phyloP scores from a whole-genome alignment of 2,329 filamentous ascomycete genomes.

The Colletotrichum musicola region DNA sequence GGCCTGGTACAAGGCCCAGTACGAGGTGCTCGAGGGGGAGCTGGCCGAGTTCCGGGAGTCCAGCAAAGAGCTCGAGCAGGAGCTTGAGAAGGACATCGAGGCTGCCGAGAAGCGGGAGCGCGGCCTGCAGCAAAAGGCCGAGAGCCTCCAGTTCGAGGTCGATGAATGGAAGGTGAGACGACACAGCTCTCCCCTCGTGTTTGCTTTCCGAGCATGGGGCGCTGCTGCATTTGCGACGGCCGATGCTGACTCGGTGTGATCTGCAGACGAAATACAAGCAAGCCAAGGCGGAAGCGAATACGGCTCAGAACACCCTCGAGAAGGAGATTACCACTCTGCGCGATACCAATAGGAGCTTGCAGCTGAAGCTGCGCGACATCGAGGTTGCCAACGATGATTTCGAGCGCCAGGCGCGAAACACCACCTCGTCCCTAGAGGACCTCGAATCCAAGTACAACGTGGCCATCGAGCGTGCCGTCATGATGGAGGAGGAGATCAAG shows the following conservation, averaged over 20 bases:
- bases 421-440: constrained; percentile 94
- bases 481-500: constrained; percentile 96
- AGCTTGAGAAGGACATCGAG: constrained; percentile 96
- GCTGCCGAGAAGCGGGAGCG: constrained; percentile 94
- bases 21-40: constrained; percentile 91
- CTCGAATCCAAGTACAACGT: constrained; percentile 97
- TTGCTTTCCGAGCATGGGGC: not conserved
- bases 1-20: constrained; percentile 95
- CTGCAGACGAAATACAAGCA: constrained; percentile 93
- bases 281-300: constrained; percentile 87
- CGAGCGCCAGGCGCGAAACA: constrained; percentile 95
- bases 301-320: constrained; percentile 86
- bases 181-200: not conserved
- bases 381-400: constrained; percentile 99
- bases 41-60: constrained; percentile 94
- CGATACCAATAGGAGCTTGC: constrained; percentile 84
- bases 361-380: constrained; percentile 89
- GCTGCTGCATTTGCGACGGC: not conserved
- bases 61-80: constrained; percentile 92
- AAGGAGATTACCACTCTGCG: constrained; percentile 95
- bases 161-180: constrained; percentile 90
- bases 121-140: constrained; percentile 86
- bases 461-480: constrained; percentile 88
- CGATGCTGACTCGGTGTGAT: constrained; percentile 33
- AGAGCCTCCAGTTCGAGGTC: constrained; percentile 86